Base-by-base conservation (phyloP, 1,139 yeast genomes). In the Fermentozyma sake region DNA sequence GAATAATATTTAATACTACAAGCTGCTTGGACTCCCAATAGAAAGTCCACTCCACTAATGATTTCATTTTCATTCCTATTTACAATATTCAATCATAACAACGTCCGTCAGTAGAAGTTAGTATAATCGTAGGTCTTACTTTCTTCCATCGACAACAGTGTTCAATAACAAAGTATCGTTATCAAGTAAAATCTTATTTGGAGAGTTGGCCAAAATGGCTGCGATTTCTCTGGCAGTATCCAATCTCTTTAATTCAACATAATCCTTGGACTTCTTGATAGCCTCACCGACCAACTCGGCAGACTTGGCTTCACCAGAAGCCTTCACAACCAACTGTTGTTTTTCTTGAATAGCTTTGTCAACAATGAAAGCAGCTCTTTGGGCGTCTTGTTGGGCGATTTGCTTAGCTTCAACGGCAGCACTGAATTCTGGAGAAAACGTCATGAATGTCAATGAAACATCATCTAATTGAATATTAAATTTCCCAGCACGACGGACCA, bases 201-300 rank as follows among this genome's bases (percentile, higher is more conserved):
- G 96, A 35, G 96, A 85, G 44, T 68, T 67, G 24, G 96, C 76
- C 51, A 91, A 67, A 28, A 89, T 85, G 23, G 63, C 68, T 26
- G 98, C 97, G 57, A 93, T 93, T 53, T 93, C 98, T 49, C 89
- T 77, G 10, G 98, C 98, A 30, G 98, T 91, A 54, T 89, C 97
- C 55, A 91, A 76, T 63, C 96, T 80, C 72, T 89, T 91, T 60
- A 91, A 76, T 58, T 91, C 98, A 26, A 91, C 95, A 57, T 91
- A 91, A 58, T 91, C 97, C 59, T 73, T 83, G 16, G 93, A 83
- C 63, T 91, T 91, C 68, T 89, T 91, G 57, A 91, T 89, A 31
- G 98, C 98, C 43, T 91, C 98, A 75, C 98, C 98, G 63, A 91
- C 86, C 65, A 91, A 80, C 57, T 89, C 94, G 18, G 99, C 99